Conservation (phyloP, 2,329 filamentous ascomycete species). For the Diaporthe helianthi region DNA sequence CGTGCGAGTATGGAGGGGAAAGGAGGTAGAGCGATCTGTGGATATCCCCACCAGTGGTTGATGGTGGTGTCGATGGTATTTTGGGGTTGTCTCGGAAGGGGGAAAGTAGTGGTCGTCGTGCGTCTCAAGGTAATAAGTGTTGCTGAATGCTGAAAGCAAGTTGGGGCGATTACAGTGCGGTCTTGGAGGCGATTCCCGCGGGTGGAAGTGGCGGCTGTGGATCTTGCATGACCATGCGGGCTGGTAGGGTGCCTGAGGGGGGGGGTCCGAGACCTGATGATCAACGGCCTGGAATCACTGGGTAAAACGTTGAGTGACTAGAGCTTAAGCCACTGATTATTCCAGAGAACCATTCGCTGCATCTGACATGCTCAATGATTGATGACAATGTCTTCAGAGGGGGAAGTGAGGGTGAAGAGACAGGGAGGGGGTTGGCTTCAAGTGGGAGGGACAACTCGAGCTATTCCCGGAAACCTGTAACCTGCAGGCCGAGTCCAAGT, state of each 20-base stretch:
- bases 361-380: neutral
- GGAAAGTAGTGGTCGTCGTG: neutral
- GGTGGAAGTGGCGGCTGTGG: conserved; percentile 24
- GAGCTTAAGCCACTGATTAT: neutral
- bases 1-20: too few species aligned
- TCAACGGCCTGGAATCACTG: neutral
- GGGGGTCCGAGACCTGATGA: conserved; percentile 16
- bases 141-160: neutral
- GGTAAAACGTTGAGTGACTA: neutral
- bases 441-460: neutral
- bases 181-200: neutral
- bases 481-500: too few species aligned
- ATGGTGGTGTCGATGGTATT: neutral
- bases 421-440: neutral
- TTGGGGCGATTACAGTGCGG: neutral
- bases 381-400: neutral
- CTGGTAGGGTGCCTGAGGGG: neutral
- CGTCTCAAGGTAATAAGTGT: neutral
- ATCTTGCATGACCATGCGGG: conserved; percentile 19
- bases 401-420: neutral
- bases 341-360: neutral
- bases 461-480: neutral
- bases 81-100: neutral
- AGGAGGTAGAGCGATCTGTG: too few species aligned
- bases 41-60: neutral